Conservation (phyloP, 257 asterid species). For the Solanum etuberosum region DNA sequence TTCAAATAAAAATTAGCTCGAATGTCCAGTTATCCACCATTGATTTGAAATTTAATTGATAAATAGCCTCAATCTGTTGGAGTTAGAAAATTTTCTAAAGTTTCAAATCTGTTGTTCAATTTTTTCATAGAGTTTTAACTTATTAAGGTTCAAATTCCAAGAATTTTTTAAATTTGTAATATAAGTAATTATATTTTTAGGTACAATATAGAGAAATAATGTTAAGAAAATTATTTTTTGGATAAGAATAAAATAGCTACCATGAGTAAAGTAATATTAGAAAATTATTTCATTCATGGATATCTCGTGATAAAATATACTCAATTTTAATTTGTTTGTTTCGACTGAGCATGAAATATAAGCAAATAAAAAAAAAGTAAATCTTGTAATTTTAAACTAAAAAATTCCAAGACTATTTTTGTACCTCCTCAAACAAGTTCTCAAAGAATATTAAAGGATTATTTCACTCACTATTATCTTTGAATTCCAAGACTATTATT, state of each 20-base stretch:
- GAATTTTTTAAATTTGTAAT: neutral
- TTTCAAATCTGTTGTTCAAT: neutral
- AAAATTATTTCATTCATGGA: no score
- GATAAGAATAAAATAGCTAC: no score
- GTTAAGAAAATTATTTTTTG: no score
- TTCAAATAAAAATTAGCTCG: neutral
- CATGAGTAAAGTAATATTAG: no score
- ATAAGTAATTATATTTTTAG: neutral
- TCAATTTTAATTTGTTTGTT: no score
- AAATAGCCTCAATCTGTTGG: neutral
- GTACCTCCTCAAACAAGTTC: no score
- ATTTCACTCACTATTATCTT: neutral
- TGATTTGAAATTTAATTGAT: neutral
- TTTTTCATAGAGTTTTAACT: neutral
- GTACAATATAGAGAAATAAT: neutral
- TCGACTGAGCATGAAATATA: no score
- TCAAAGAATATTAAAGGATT: no score
- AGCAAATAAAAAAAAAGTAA: no score
- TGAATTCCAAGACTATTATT: no score
- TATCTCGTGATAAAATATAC: no score
- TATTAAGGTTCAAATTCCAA: neutral
- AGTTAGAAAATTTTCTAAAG: neutral
- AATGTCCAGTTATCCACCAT: neutral
- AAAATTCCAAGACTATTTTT: neutral
- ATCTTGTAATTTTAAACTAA: no score